Evolutionary conservation across 176 grass and related monocot genomes (phyloP).

Genomic region (Hsuehochloa calcarea): DNA sequence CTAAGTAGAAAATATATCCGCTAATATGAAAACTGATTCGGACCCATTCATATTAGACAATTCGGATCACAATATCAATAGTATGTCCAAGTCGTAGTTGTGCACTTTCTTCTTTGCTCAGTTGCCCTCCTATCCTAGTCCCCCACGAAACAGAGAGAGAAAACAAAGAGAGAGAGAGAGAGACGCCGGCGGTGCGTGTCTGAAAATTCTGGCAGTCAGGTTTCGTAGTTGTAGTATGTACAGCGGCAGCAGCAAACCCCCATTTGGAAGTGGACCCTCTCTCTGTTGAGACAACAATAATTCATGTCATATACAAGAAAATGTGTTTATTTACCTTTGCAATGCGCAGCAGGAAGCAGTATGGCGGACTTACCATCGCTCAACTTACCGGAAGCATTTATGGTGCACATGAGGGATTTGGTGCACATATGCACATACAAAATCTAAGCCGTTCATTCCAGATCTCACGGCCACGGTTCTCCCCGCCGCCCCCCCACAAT

Average conservation of each 20-base stretch:
- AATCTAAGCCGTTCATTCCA: too few species aligned
- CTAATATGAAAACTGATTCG: too few species aligned
- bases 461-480: too few species aligned
- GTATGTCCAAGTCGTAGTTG: too few species aligned
- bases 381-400: slow-evolving; percentile 22
- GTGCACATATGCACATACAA: too few species aligned
- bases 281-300: slow-evolving; percentile 21
- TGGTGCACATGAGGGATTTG: too few species aligned
- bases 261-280: not conserved
- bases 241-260: not conserved
- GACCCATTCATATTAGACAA: too few species aligned
- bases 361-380: slow-evolving; percentile 34
- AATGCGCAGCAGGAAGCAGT: not conserved
- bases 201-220: slow-evolving; percentile 13
- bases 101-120: not conserved
- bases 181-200: not conserved
- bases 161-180: not conserved
- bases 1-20: too few species aligned
- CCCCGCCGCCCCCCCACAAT: too few species aligned
- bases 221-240: slow-evolving; percentile 4
- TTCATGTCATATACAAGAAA: not conserved
- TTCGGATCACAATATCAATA: too few species aligned
- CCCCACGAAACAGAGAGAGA: not conserved
- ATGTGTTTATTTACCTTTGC: not conserved
- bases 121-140: not conserved